These are phyloP conservation scores for Moesziomyces sp. DNA, from an alignment of 1,284 basidiomycete genomes.

Conservation along the genomic window DNA sequence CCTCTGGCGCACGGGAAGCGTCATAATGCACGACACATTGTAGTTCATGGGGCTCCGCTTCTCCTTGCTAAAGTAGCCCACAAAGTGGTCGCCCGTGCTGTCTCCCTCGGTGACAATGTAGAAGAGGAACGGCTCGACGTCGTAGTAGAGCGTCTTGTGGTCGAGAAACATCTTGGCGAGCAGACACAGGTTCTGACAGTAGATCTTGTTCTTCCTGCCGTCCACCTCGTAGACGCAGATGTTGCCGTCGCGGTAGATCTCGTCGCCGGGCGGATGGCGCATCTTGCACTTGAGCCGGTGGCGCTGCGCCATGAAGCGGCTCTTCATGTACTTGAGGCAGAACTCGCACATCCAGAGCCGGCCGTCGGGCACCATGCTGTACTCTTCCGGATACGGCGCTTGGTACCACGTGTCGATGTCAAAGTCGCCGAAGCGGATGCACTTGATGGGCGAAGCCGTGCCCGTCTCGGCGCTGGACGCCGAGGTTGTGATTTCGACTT, in stretches of 20 bases:
- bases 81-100: slow-evolving; percentile 88
- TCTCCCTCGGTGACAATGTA: slow-evolving; percentile 96
- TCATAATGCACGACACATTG: slow-evolving; percentile 99
- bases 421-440: slow-evolving; percentile 89
- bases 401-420: slow-evolving; percentile 99
- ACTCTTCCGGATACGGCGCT: slow-evolving; percentile 98
- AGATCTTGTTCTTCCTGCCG: slow-evolving; percentile 97
- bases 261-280: slow-evolving; percentile 94
- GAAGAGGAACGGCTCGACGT: slow-evolving; percentile 98
- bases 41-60: slow-evolving; percentile 90
- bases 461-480: slow-evolving; percentile 57
- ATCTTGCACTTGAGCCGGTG: slow-evolving; percentile 93
- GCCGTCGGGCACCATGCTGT: slow-evolving; percentile 90
- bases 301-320: slow-evolving; percentile 83
- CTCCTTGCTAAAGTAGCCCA: slow-evolving; percentile 99
- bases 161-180: slow-evolving; percentile 99
- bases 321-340: slow-evolving; percentile 99
- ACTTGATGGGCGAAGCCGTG: slow-evolving; percentile 62
- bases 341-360: slow-evolving; percentile 96
- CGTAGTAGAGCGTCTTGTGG: slow-evolving; percentile 99
- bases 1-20: slow-evolving; percentile 90
- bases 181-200: slow-evolving; percentile 98
- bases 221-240: slow-evolving; percentile 98
- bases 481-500: slow-evolving; percentile 34
- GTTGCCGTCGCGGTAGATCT: slow-evolving; percentile 90